Conservation (phyloP, 1,284 basidiomycete genomes). For the Sphaerobolus stellatus region DNA sequence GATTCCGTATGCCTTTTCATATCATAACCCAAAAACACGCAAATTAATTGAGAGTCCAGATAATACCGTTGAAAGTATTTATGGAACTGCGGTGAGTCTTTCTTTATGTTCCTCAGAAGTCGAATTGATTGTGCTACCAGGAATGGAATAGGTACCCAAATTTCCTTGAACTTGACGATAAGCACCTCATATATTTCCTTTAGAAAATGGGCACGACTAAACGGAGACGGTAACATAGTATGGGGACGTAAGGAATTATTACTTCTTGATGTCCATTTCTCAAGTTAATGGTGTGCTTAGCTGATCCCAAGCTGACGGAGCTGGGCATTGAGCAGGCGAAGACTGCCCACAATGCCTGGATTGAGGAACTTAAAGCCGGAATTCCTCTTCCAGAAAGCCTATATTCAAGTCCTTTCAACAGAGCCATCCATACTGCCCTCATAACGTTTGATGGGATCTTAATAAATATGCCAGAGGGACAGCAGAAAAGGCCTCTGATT, state of each 20-base stretch:
- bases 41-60: slow-evolving; percentile 43
- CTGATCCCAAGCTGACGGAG: slow-evolving; percentile 74
- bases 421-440: slow-evolving; percentile 68
- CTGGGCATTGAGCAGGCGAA: slow-evolving; percentile 66
- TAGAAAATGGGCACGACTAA: slow-evolving; percentile 65
- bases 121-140: slow-evolving; percentile 18
- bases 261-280: neutral
- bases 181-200: neutral
- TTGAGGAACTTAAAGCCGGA: slow-evolving; percentile 47
- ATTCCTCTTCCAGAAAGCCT: slow-evolving; percentile 62
- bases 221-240: slow-evolving; percentile 67
- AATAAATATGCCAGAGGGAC: slow-evolving; percentile 21
- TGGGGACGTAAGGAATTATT: slow-evolving; percentile 69
- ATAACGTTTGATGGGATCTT: slow-evolving; percentile 56
- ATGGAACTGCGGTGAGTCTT: slow-evolving; percentile 55
- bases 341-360: slow-evolving; percentile 57
- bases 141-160: slow-evolving; percentile 31
- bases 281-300: slow-evolving; percentile 30
- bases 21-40: neutral
- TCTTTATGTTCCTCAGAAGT: slow-evolving; percentile 8
- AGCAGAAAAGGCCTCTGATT: slow-evolving; percentile 35
- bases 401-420: slow-evolving; percentile 72
- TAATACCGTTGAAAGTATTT: slow-evolving; percentile 70
- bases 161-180: slow-evolving; percentile 6
- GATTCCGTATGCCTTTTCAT: slow-evolving; percentile 49